These are phyloP conservation scores for Colletotrichum sp. DNA, from an alignment of 2,329 filamentous ascomycete species.

Conservation along the genomic window DNA sequence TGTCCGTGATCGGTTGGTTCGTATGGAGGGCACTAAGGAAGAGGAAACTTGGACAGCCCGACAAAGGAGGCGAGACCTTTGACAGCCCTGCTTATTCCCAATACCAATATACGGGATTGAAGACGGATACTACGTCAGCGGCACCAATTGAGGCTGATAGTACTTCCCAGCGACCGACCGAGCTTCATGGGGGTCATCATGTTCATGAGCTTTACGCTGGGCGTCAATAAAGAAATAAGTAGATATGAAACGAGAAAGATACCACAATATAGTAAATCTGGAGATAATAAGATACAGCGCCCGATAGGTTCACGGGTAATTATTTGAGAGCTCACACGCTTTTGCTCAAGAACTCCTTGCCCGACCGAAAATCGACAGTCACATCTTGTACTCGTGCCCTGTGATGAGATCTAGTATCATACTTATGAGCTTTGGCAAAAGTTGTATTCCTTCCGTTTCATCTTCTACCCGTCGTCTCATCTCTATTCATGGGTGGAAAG, in stretches of 20 bases:
- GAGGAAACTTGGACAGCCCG: neutral
- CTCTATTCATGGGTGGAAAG: too few relatives aligned
- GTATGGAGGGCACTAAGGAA: neutral
- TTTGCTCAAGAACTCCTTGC: too few relatives aligned
- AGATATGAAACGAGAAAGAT: neutral
- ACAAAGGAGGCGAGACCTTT: neutral
- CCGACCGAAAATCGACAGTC: too few relatives aligned
- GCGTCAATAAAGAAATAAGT: fast-evolving
- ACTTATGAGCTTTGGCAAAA: too few relatives aligned
- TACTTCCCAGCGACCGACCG: neutral
- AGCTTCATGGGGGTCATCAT: neutral
- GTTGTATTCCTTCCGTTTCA: too few relatives aligned
- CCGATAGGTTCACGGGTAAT: too few relatives aligned
- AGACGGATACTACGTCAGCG: neutral
- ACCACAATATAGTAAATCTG: fast-evolving
- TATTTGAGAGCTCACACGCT: too few relatives aligned
- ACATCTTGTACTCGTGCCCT: too few relatives aligned
- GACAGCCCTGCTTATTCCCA: neutral
- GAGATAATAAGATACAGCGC: neutral
- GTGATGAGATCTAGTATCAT: too few relatives aligned
- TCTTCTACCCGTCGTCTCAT: too few relatives aligned
- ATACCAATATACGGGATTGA: neutral
- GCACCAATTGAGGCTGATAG: neutral
- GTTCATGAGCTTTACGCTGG: neutral
- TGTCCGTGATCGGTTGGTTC: neutral